Conservation (phyloP, 495 filamentous ascomycete species). For the Aspergillus homomorphus region DNA sequence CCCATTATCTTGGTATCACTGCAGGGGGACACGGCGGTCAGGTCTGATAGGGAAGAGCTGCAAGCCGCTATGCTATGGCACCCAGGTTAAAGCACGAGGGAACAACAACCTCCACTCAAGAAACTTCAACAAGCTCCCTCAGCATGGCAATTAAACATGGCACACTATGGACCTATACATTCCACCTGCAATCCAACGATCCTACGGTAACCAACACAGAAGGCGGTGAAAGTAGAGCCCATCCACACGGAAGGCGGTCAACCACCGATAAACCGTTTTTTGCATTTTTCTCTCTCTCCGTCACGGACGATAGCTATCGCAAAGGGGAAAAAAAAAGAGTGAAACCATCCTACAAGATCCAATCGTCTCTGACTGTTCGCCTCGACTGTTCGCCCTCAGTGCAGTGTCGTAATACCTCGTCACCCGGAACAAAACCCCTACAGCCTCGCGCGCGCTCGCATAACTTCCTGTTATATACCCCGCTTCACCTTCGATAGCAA, state of each 20-base stretch:
- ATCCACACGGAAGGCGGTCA: constrained; percentile 20
- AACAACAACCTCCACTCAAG: too few species aligned
- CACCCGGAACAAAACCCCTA: neutral
- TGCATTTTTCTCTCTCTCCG: constrained; percentile 15
- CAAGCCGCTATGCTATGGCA: too few species aligned
- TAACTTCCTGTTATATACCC: neutral
- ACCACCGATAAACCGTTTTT: constrained; percentile 24
- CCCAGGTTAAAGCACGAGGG: too few species aligned
- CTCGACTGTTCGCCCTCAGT: neutral
- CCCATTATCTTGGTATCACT: too few species aligned
- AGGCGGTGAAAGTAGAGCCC: neutral
- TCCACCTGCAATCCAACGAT: too few species aligned
- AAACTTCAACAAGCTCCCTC: too few species aligned
- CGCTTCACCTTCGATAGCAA: neutral
- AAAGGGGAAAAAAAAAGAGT: too few species aligned
- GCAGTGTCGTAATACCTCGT: neutral
- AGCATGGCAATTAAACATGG: too few species aligned
- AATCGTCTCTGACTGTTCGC: neutral
- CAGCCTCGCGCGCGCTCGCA: neutral
- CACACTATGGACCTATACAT: too few species aligned
- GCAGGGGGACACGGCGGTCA: too few species aligned
- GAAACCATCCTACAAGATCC: neutral
- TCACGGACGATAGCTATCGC: neutral
- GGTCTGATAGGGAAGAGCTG: too few species aligned
- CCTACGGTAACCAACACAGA: neutral